Base-by-base conservation (phyloP, 805 yeast species). In the Ascoidea rubescens region DNA sequence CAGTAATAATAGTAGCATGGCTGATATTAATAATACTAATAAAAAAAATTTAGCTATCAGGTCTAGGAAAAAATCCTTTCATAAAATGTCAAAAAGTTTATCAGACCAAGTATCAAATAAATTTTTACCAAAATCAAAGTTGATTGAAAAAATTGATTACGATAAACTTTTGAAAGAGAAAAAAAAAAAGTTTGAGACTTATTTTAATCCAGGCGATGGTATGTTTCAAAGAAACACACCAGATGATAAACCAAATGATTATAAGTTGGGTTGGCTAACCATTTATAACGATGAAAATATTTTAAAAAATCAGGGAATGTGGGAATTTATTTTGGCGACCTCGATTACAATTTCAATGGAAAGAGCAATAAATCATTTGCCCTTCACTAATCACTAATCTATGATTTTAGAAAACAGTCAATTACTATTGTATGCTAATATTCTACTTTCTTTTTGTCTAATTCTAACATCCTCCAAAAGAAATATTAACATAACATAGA, bases 221-320 rank as follows among this genome's bases (percentile, higher is more conserved):
- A 65, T 79, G 5, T 64, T 68, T 42, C 67, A 64, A 50, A 66
- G 68, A 55, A 69, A 70, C 51, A 80, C 84, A 0, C 67, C 67
- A 12, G 87, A 81, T 61, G 87, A 81, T 61, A 68, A 75, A 4
- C 85, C 86, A 0, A 78, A 75, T 60, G 79, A 76, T 49, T 71
- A 67, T 52, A 81, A 79, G 58, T 56, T 80, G 42, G 87, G 87
- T 0, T 82, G 87, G 87, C 62, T 81, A 2, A 80, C 86, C 0
- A 66, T 81, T 1, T 79, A 74, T 57, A 83, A 80, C 30, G 76
- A 76, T 47, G 28, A 28, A 21, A 54, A 53, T 5, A 32, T 66
- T 5, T 62, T 68, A 56, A 61, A 53, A 51, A 62, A 55, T 28
- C 54, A 62, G 1, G 82, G 82, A 0, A 70, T 71, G 66, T 80